Base-by-base conservation (phyloP, 352 stramenopile species). In the Globisporangium abappressorium region DNA sequence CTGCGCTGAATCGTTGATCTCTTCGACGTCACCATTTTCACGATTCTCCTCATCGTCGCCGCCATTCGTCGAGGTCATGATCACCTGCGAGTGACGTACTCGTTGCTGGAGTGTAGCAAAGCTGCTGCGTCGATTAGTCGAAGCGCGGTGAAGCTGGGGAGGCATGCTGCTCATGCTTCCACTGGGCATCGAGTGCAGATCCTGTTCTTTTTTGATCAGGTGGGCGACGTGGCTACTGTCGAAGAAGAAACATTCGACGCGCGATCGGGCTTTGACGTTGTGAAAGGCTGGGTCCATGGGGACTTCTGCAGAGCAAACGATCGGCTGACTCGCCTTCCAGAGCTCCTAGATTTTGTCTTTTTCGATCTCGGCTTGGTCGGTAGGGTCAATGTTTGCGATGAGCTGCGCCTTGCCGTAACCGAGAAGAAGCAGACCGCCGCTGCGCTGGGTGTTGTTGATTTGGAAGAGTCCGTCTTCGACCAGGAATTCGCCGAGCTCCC, bases 191-290 rank as follows among this genome's bases (percentile, higher is more conserved):
- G 62, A 12, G 34, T 66, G 9, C 63, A 33, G 1, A 15, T 71
- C 65, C 34, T 68, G 15, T 2, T 51, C 6, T 5, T 56, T 46
- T n/a, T 24, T 47, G 14, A 72, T 60, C 24, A 61, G 34, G 34
- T 73, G 64, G 5, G 59, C 64, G 57, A 87, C 53, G 73, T 84
- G 70, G 2, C 5, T 55, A 0, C 63, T 57, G 26, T 87, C 81
- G 18, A 91, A 68, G 64, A 80, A 89, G 60, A 84, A 90, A 30
- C 83, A 91, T 55, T 88, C 79, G 15, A 86, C 79, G 9, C 68
- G 71, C 12, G 76, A 79, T 2, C 72, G 63, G 11, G 83, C 83
- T 65, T 82, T 69, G 36, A 82, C 49, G 51, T 78, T 73, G n/a
- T 70, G 28, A 24, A 77, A 77, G 26, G 6, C 46, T 22, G 69